Conservation (phyloP, 2,329 filamentous ascomycete species). For the Rachicladosporium sp. region DNA sequence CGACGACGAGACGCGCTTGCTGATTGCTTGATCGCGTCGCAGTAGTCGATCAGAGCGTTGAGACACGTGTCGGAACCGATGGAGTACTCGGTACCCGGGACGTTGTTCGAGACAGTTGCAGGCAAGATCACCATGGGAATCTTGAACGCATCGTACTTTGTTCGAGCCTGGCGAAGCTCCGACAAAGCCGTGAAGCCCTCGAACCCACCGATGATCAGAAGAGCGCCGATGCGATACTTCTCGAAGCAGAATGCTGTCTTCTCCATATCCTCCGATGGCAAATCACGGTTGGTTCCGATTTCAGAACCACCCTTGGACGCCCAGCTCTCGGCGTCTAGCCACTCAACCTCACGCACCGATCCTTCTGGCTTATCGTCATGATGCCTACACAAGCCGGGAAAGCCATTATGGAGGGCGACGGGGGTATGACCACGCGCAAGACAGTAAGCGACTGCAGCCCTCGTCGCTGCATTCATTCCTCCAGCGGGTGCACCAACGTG, state of each 20-base stretch:
- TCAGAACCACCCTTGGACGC: conserved; percentile 94
- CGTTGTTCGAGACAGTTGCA: conserved; percentile 98
- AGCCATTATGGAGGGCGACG: conserved; percentile 89
- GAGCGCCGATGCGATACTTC: conserved; percentile 75
- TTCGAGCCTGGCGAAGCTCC: conserved; percentile 69
- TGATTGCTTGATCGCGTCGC: conserved; percentile 94
- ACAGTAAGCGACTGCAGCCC: conserved; percentile 88
- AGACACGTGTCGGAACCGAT: conserved; percentile 93
- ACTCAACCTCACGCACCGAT: conserved; percentile 73
- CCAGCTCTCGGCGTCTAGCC: conserved; percentile 93
- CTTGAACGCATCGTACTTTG: conserved; percentile 70
- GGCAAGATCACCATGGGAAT: conserved; percentile 87
- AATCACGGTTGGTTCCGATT: conserved; percentile 91
- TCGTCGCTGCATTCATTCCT: conserved; percentile 94
- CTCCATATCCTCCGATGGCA: conserved; percentile 78
- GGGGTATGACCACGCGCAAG: conserved; percentile 84
- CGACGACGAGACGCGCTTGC: conserved; percentile 84
- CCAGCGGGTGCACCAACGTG: conserved; percentile 93
- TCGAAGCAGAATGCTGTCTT: conserved; percentile 72
- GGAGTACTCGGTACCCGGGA: conserved; percentile 93
- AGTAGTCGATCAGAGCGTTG: conserved; percentile 89
- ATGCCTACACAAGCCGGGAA: conserved; percentile 84
- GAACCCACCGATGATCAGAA: conserved; percentile 84
- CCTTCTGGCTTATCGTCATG: conserved; percentile 71
- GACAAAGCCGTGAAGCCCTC: conserved; percentile 90